Conservation (phyloP, 176 grass and related monocot species). For the Zoysia pacifica region DNA sequence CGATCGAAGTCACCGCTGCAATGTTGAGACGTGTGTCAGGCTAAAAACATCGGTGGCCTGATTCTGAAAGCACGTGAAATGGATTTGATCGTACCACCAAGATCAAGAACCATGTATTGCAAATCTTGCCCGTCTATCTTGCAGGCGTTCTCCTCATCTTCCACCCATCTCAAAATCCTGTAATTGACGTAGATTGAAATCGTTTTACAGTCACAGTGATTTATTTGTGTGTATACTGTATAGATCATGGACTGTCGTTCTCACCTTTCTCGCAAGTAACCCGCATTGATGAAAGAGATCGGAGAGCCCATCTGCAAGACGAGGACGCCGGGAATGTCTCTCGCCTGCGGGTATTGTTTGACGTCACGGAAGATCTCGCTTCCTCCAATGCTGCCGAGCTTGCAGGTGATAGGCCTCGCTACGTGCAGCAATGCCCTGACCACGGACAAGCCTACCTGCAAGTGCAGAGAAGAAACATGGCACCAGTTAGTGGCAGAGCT, state of each 20-base stretch:
- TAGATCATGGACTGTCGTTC: neutral
- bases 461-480: neutral
- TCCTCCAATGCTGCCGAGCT: constrained; percentile 70
- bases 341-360: constrained; percentile 61
- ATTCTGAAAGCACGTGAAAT: constrained; percentile 28
- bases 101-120: constrained; percentile 65
- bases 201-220: neutral
- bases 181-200: neutral
- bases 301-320: constrained; percentile 78
- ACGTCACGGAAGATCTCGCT: constrained; percentile 69
- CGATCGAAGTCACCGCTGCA: constrained; percentile 78
- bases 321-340: constrained; percentile 53
- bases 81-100: constrained; percentile 56
- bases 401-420: constrained; percentile 73
- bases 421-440: constrained; percentile 74
- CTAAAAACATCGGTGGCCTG: neutral
- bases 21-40: constrained; percentile 5
- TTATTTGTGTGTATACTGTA: neutral
- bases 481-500: neutral
- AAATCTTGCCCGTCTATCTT: constrained; percentile 56
- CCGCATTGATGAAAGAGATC: constrained; percentile 72
- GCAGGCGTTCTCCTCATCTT: constrained; percentile 52
- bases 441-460: constrained; percentile 75
- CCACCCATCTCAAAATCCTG: constrained; percentile 93
- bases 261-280: constrained; percentile 86